Evolutionary conservation across 257 asterid genomes (phyloP), one percentile per base, ranked within the genome.

Genomic region (Thymus quinquecostatus): DNA sequence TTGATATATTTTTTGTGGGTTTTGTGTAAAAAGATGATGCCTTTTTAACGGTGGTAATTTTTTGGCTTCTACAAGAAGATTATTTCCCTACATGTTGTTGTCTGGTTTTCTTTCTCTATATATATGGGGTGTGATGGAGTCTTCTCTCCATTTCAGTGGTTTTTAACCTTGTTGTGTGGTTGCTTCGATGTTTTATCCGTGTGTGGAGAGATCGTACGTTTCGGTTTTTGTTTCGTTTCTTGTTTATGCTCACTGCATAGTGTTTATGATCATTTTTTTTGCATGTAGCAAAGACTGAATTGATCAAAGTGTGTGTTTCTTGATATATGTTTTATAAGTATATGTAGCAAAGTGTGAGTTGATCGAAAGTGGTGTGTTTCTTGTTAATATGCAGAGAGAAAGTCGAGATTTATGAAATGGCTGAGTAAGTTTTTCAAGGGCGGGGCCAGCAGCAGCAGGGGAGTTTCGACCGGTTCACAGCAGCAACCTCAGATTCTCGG

Each of bases 391-490:
- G 79, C 96, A 85, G 97, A 95, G 88, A 90, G 96, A 71, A 95
- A 92, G 61, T 85, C 98, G 9, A 65, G 95, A 61, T 83, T 90
- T 73, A 88, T 88, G 98, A 92, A 90, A 81, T 92, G 97, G 99
- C 66, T 95, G 69, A 78, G 90, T 68, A 91, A 82, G 89, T 57
- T 95, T 60, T 95, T 91, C 86, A 89, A 82, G 82, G 79, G 91
- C 57, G 87, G 92, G 73, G 73, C 85, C 48, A 72, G 75, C 38
- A 72, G 75, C 38, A 75, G 75, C 69, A 80, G 88, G 77, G 83
- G 74, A 13, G 73, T 50, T 34, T 38, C 71, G 32, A 78, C 81
- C 30, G 77, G 82, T 33, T 82, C 83, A 66, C 87, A 76, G 53
- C 87, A 76, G 53, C 92, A 78, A 55, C 89, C 97, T 64, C 96